Conservation (phyloP, 2,329 filamentous ascomycete genomes). For the Exophiala sideris region DNA sequence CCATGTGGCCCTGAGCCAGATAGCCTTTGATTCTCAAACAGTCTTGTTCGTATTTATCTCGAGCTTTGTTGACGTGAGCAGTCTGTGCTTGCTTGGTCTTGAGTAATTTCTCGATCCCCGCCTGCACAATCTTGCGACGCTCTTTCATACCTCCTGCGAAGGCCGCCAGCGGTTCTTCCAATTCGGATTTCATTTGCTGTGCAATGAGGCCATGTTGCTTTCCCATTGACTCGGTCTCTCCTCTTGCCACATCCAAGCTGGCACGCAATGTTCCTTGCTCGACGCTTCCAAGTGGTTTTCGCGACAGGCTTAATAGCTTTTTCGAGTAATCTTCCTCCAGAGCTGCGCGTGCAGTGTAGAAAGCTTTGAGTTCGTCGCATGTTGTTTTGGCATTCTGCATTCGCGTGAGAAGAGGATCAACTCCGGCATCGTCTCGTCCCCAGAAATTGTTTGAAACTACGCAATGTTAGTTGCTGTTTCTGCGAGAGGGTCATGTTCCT, state of each 20-base stretch:
- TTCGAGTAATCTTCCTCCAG: conserved; percentile 96
- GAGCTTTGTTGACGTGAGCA: conserved; percentile 85
- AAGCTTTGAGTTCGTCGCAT: conserved; percentile 86
- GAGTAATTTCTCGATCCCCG: conserved; percentile 86
- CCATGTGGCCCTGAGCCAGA: conserved; percentile 97
- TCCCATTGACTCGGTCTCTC: conserved; percentile 87
- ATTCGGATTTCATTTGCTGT: conserved; percentile 88
- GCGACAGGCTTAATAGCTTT: conserved; percentile 79
- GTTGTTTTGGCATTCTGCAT: conserved; percentile 94
- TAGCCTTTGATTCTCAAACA: conserved; percentile 98
- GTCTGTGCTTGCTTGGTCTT: conserved; percentile 94
- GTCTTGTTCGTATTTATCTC: conserved; percentile 95
- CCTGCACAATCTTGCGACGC: conserved; percentile 91
- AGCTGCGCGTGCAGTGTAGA: conserved; percentile 84
- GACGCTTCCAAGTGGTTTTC: conserved; percentile 83
- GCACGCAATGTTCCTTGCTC: conserved; percentile 78
- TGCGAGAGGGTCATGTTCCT: neutral
- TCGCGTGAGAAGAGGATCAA: conserved; percentile 83
- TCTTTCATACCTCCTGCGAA: conserved; percentile 97
- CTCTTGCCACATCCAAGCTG: conserved; percentile 82
- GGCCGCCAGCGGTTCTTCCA: conserved; percentile 87
- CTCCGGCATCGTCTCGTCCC: conserved; percentile 98
- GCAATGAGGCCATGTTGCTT: conserved; percentile 91
- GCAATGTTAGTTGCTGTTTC: neutral
- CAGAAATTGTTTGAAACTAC: conserved; percentile 94